Base-by-base conservation (phyloP, 139 green algal genomes). In the Tetradesmus lagerheimii region DNA sequence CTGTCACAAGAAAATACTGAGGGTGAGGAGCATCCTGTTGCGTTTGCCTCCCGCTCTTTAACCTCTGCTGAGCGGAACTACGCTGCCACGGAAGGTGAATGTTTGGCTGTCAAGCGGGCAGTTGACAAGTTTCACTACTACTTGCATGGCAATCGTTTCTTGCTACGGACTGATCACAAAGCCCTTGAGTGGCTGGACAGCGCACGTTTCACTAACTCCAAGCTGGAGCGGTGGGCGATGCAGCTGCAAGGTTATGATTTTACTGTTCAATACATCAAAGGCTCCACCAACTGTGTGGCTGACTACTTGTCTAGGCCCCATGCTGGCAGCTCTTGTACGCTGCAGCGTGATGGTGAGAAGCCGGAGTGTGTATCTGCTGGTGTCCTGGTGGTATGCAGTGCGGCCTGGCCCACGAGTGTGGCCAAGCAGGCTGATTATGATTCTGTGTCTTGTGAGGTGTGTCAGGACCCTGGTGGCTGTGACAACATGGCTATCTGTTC, bases 201-300 rank as follows among this genome's bases (percentile, higher is more conserved):
- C 53, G 88, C 88, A 71, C 66, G 88, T 23, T 91, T 91, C 71
- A 85, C 64, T 29, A 91, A 91, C 2, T 45, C 39, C 38, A 91
- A 91, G 80, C n/a, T 91, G 15, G 80, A 91, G 31, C 35, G 80
- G 34, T 91, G 88, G 88, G 88, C 88, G 25, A 77, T 91, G 88
- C 39, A 66, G 47, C 47, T 91, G 50, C 88, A 91, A 38, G 64
- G 83, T n/a, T 89, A 71, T 47, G 88, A 91, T 66, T 91, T 78
- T 39, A 27, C 45, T 15, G 88, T 91, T 23, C 35, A 88, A 2
- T 91, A 91, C 43, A 86, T 89, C 29, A 80, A 86, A 25, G 88
- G 88, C 1, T 16, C 35, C 20, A 86, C 74, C 31, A 91, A 89
- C 45, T 77, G 80, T 47, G 88, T 91, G 14, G 88, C 88, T 76